Evolutionary conservation across 176 grass and related monocot genomes (phyloP).

Genomic region (Guadua angustifolia): DNA sequence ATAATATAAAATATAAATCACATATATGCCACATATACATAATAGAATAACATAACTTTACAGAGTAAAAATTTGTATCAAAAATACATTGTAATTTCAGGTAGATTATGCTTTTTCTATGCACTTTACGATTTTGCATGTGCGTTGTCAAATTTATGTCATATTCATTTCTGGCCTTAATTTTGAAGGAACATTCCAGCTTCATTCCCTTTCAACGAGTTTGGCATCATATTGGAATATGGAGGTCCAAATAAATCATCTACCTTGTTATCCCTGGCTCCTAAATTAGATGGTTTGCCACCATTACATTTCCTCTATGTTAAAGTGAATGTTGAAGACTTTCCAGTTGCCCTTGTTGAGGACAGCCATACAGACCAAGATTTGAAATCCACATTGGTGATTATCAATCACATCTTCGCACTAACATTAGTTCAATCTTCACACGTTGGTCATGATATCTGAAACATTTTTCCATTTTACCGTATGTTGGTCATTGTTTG

Average conservation of each 20-base stretch:
- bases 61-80: not conserved
- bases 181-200: slow-evolving; percentile 62
- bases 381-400: slow-evolving; percentile 57
- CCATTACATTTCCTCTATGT: slow-evolving; percentile 75
- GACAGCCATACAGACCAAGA: slow-evolving; percentile 49
- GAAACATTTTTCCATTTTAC: slow-evolving; percentile 29
- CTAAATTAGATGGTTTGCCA: slow-evolving; percentile 67
- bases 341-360: slow-evolving; percentile 53
- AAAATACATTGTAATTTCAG: slow-evolving; percentile 8
- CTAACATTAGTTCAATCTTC: slow-evolving; percentile 25
- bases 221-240: slow-evolving; percentile 74
- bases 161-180: slow-evolving; percentile 38
- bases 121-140: slow-evolving; percentile 23
- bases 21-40: not conserved
- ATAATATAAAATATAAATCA: slow-evolving; percentile 13
- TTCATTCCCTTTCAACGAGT: slow-evolving; percentile 68
- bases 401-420: slow-evolving; percentile 22
- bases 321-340: slow-evolving; percentile 46
- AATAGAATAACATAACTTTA: slow-evolving; percentile 3
- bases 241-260: slow-evolving; percentile 73
- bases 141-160: slow-evolving; percentile 21
- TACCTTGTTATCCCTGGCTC: slow-evolving; percentile 58
- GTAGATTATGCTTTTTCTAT: not conserved
- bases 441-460: slow-evolving; percentile 24
- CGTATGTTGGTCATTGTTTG: slow-evolving; percentile 24